Base-by-base conservation (phyloP, 768 basidiomycete species). In the Calocera cornea region DNA sequence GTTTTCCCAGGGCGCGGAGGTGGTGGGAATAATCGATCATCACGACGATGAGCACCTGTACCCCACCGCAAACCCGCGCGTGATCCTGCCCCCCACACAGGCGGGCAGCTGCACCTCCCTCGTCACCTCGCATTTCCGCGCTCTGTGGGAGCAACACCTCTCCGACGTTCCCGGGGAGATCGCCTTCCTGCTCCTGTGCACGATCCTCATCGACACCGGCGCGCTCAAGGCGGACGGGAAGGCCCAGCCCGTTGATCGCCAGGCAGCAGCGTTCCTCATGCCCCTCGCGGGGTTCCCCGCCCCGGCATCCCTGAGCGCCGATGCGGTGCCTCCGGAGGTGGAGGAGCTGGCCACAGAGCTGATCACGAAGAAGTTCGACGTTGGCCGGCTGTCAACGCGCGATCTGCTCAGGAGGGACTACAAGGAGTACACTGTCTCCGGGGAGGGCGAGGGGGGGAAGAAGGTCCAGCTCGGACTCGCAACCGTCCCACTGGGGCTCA, bases 391-490 rank as follows among this genome's bases (percentile, higher is more conserved):
- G 19, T 79, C 78, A 8, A 84, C 85, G 0, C 81, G 83, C 67
- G 93, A 97, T 73, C 83, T 97, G 22, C 82, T 99, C 2, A 82
- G 92, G 14, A 80, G 97, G n/a, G 97, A 99, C 77, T 99, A 94
- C 81, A 98, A 99, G 75, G 87, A 95, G 70, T 95, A 93, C 73
- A 74, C 76, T 0, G 76, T 84, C 68, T 76, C 78, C 1, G 73
- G 79, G 1, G 82, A 80, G 78, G 74, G 77, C 2, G 68, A 75
- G 0, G 75, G 73, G 19, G 68, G 72, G 8, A 72, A 76, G 33
- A 73, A 77, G 8, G 78, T 91, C 41, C 83, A 82, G 67, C 86
- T 86, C 1, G 94, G 95, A 3, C 78, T 99, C 14, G 84, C 91
- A 1, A 89, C 92, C 1, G 88, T 97, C 19, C 94, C 93, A 1